Evolutionary conservation across 306 rosid species (phyloP).

Genomic region (Cyclanthera cordifolia): DNA sequence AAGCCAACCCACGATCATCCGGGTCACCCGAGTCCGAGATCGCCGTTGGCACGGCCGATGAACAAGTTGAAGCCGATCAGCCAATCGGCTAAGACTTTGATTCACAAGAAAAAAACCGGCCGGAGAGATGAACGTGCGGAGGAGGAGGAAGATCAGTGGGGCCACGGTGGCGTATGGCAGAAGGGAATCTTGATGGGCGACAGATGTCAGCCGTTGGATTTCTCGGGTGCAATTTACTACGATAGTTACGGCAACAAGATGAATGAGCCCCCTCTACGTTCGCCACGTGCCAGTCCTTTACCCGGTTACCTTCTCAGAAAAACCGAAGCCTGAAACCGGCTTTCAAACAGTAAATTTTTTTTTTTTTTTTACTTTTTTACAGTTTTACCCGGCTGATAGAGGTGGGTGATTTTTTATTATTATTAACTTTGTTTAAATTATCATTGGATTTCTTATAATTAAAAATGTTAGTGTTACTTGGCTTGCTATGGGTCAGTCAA

Average conservation of each 20-base stretch:
- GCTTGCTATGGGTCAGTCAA: too few relatives aligned
- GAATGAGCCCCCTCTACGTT: conserved; percentile 36
- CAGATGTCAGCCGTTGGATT: conserved; percentile 77
- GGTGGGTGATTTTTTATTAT: neutral
- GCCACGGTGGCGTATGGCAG: conserved; percentile 94
- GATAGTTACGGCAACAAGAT: conserved; percentile 46
- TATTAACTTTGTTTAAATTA: too few relatives aligned
- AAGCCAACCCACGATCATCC: neutral
- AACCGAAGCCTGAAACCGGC: too few relatives aligned
- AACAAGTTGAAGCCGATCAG: conserved; percentile 50
- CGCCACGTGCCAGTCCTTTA: conserved; percentile 87
- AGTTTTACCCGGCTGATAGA: too few relatives aligned
- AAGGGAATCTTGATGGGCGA: conserved; percentile 73
- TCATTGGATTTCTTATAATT: too few relatives aligned
- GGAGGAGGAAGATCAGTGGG: conserved; percentile 31
- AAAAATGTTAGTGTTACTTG: neutral
- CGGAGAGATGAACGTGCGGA: neutral
- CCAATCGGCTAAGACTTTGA: conserved; percentile 38
- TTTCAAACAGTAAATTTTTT: neutral
- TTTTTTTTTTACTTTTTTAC: neutral
- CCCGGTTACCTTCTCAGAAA: conserved; percentile 51
- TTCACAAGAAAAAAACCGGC: conserved; percentile 24
- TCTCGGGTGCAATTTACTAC: conserved; percentile 63
- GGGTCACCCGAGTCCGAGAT: conserved; percentile 17
- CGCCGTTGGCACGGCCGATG: conserved; percentile 36